These are phyloP conservation scores for Parietaria judaica DNA, from an alignment of 306 rosid genomes.

Conservation along the genomic window DNA sequence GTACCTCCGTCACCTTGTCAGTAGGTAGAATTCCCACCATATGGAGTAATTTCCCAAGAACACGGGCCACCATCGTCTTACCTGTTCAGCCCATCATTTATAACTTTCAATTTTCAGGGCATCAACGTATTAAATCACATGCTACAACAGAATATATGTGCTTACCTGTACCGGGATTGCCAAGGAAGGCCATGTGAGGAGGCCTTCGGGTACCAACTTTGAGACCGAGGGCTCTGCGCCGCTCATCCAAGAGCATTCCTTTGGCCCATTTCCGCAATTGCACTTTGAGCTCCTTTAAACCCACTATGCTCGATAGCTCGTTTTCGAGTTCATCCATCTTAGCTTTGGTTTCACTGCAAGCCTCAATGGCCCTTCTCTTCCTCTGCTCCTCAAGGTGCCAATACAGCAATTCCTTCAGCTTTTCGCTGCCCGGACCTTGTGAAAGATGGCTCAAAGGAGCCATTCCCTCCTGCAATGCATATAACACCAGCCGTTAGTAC, in stretches of 20 bases:
- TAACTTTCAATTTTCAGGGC: neutral
- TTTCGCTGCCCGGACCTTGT: conserved; percentile 65
- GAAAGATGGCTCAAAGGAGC: conserved; percentile 82
- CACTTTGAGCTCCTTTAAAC: conserved; percentile 72
- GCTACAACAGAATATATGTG: neutral
- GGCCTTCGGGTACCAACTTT: conserved; percentile 81
- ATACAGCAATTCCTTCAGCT: conserved; percentile 50
- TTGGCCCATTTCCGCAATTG: conserved; percentile 92
- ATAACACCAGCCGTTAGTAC: conserved; percentile 13
- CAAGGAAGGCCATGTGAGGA: conserved; percentile 99
- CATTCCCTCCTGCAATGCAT: conserved; percentile 72
- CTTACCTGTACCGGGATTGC: conserved; percentile 97
- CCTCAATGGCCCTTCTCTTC: conserved; percentile 69
- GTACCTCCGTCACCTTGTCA: conserved; percentile 89
- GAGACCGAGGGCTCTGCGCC: conserved; percentile 86
- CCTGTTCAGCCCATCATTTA: conserved; percentile 41
- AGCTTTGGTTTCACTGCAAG: conserved; percentile 81
- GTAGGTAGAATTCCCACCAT: conserved; percentile 95
- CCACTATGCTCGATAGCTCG: conserved; percentile 74
- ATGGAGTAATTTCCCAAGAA: conserved; percentile 83
- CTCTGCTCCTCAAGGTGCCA: conserved; percentile 72
- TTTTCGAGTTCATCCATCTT: conserved; percentile 83
- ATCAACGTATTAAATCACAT: too few relatives aligned
- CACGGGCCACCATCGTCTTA: conserved; percentile 93
- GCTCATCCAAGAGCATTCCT: conserved; percentile 99